Evolutionary conservation across 2,329 filamentous ascomycete species (phyloP).

Genomic region (Aspergillus unguis): DNA sequence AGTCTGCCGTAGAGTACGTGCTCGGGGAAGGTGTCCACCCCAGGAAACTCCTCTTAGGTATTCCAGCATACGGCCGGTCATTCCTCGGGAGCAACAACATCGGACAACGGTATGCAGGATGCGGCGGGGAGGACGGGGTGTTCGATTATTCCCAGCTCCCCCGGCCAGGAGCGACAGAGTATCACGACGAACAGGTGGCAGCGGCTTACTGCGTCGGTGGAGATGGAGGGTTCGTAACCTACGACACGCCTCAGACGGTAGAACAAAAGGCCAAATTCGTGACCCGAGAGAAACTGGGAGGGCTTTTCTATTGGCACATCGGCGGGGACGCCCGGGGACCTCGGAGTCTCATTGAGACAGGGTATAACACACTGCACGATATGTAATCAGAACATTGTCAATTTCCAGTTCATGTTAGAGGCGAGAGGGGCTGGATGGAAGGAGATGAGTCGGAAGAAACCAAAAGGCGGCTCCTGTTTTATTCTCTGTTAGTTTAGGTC

Average conservation of each 20-base stretch:
- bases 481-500: background rate
- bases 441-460: background rate
- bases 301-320: conserved; percentile 80
- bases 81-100: conserved; percentile 65
- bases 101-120: conserved; percentile 56
- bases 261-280: conserved; percentile 71
- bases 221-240: conserved; percentile 74
- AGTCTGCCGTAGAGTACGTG: conserved; percentile 64
- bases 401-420: background rate
- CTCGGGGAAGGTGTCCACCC: conserved; percentile 63
- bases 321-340: conserved; percentile 62
- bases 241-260: conserved; percentile 75
- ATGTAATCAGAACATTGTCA: conserved; percentile 23
- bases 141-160: conserved; percentile 74
- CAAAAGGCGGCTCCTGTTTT: conserved; percentile 5
- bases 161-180: conserved; percentile 58
- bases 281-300: conserved; percentile 67
- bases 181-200: conserved; percentile 63
- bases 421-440: background rate
- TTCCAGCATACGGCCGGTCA: conserved; percentile 72
- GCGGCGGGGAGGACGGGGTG: conserved; percentile 62
- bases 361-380: conserved; percentile 54
- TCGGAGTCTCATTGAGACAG: conserved; percentile 59
- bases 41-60: conserved; percentile 70
- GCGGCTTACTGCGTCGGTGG: conserved; percentile 68